Base-by-base conservation (phyloP, 768 basidiomycete species). In the Lactarius evosmus region DNA sequence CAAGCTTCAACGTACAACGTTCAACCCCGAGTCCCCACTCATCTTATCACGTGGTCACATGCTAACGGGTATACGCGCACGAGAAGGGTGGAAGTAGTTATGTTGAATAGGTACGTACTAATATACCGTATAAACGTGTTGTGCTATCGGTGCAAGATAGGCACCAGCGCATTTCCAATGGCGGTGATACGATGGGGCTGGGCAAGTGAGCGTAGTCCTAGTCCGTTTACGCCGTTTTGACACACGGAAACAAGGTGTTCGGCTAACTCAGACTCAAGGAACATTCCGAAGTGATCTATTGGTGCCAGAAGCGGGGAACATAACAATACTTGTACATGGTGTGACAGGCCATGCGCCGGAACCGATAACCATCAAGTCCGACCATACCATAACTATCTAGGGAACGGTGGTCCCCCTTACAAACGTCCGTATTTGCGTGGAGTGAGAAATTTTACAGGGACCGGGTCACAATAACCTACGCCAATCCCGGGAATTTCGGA, bases 401-500 rank as follows among this genome's bases (percentile, higher is more conserved):
- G 41, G 11, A 36, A 44, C 22, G 4, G 12, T 12, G 5, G 1
- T n/a, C 46, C 17, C 41, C 25, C 22, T 57, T 19, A 22, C 16
- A 25, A 17, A 19, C 27, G 32, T 38, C 34, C 34, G 38, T 40
- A 7, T 11, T 25, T 8, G 4, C 6, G 32, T 7, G 19, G 25
- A 44, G 22, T n/a, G n/a, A n/a, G 34, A 36, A 40, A 40, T 33
- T 40, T 52, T 4, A 11, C 33, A 33, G 32, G n/a, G 54, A 22
- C 52, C 30, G 33, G 14, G 46, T 49, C 46, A 27, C 46, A 14
- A 22, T 25, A 25, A 54, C 33, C 29, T 46, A 54, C 44, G 3
- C 22, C 27, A 29, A 46, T 38, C 44, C 63, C 25, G 53, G 44
- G n/a, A 60, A 19, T 22, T 56, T 64, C 25, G 58, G 58, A 19